phyloP scores from a whole-genome alignment of 345 rosid species.

The Streptanthus diversifolius region DNA sequence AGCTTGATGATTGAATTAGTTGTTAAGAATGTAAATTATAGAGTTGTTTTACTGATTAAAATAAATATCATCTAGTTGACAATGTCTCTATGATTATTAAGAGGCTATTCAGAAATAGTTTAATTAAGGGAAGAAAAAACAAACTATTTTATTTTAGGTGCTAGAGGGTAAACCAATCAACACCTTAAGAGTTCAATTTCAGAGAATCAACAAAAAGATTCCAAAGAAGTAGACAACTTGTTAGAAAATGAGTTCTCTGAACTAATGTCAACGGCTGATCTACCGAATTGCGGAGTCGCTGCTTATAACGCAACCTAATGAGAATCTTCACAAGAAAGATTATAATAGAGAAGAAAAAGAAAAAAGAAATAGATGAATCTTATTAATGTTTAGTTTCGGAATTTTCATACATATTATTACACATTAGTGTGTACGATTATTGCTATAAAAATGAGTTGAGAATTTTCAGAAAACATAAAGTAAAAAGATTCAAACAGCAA shows the following conservation, averaged over 20 bases:
- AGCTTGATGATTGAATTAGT: neutral
- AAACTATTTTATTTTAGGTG: too few relatives aligned
- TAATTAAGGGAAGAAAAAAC: neutral
- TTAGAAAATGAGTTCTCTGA: neutral
- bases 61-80: neutral
- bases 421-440: neutral
- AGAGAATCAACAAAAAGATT: neutral
- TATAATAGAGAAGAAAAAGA: neutral
- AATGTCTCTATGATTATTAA: neutral
- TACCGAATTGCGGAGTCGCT: neutral
- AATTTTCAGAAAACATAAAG: neutral
- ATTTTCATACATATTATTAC: neutral
- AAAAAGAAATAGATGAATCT: neutral
- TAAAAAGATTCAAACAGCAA: constrained; percentile 22
- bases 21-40: neutral
- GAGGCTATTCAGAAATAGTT: neutral
- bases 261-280: neutral
- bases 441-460: neutral
- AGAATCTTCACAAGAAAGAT: neutral
- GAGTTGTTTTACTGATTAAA: neutral
- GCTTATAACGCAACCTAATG: neutral
- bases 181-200: neutral
- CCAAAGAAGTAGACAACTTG: neutral
- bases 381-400: neutral
- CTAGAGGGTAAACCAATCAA: too few relatives aligned